A percentile compares a stretch with the other conserved stretches of the same genome.
phyloP scores from a whole-genome alignment of 306 rosid species.

The Lathyrus oleraceus region DNA sequence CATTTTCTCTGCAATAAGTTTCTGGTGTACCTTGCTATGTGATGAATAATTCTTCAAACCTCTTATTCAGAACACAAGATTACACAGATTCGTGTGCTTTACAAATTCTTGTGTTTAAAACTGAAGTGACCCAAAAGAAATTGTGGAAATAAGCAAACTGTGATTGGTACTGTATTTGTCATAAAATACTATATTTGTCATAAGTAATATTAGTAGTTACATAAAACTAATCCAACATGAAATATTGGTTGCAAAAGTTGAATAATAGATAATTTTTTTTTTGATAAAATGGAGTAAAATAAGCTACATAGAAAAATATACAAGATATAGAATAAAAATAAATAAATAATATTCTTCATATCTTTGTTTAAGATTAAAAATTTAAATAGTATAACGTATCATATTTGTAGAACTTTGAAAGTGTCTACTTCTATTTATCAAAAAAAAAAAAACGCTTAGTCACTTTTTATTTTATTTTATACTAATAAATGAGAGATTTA shows the following conservation, averaged over 20 bases:
- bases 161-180: conserved; percentile 3
- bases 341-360: no score
- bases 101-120: conserved; percentile 18
- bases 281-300: not conserved
- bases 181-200: not conserved
- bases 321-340: no score
- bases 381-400: no score
- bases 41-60: conserved; percentile 21
- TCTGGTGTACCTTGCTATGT: conserved; percentile 33
- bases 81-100: conserved; percentile 6
- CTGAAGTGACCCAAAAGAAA: conserved; percentile 18
- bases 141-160: not conserved
- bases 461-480: no score
- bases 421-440: not conserved
- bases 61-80: conserved; percentile 24
- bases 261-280: no score
- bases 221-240: conserved; percentile 16
- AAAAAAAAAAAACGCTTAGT: not conserved
- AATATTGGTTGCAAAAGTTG: not conserved
- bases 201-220: not conserved
- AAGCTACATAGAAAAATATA: not conserved
- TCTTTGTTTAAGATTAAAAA: no score
- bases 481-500: no score
- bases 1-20: conserved; percentile 39
- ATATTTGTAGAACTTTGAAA: not conserved